These are phyloP conservation scores for Yarrowia divulgata DNA, from an alignment of 805 yeast genomes.

Conservation along the genomic window DNA sequence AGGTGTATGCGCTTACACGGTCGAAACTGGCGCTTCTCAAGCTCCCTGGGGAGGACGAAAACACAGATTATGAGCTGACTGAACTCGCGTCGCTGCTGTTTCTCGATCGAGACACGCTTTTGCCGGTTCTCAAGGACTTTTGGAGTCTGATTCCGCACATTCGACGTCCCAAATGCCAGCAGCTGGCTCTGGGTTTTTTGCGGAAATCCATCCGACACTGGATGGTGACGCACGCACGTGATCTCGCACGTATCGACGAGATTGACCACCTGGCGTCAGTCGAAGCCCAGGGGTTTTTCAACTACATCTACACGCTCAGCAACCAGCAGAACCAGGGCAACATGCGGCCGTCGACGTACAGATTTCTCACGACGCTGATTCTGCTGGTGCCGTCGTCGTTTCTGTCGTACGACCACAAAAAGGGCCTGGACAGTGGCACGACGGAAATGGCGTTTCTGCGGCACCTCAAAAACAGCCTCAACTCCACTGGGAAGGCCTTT, in stretches of 20 bases:
- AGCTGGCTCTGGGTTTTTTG: slow-evolving; percentile 15
- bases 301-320: slow-evolving; percentile 34
- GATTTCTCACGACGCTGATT: slow-evolving; percentile 25
- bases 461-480: slow-evolving; percentile 28
- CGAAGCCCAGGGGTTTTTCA: slow-evolving; percentile 36
- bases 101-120: slow-evolving; percentile 6
- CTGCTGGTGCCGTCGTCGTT: slow-evolving; percentile 25
- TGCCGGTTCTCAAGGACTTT: slow-evolving; percentile 23
- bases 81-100: slow-evolving; percentile 20
- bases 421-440: slow-evolving; percentile 5
- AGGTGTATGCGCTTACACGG: slow-evolving; percentile 17
- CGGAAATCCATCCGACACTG: slow-evolving; percentile 24
- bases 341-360: slow-evolving; percentile 17
- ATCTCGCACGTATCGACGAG: slow-evolving; percentile 26
- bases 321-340: slow-evolving; percentile 31
- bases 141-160: slow-evolving; percentile 37
- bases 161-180: slow-evolving; percentile 18
- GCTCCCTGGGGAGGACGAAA: neutral
- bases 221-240: slow-evolving; percentile 31
- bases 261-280: slow-evolving; percentile 17
- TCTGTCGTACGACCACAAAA: neutral
- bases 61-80: slow-evolving; percentile 4
- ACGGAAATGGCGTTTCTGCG: slow-evolving; percentile 28
- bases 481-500: slow-evolving; percentile 36
- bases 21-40: slow-evolving; percentile 19